Conservation (phyloP, 306 rosid species). For the Trichosanthes truncata region DNA sequence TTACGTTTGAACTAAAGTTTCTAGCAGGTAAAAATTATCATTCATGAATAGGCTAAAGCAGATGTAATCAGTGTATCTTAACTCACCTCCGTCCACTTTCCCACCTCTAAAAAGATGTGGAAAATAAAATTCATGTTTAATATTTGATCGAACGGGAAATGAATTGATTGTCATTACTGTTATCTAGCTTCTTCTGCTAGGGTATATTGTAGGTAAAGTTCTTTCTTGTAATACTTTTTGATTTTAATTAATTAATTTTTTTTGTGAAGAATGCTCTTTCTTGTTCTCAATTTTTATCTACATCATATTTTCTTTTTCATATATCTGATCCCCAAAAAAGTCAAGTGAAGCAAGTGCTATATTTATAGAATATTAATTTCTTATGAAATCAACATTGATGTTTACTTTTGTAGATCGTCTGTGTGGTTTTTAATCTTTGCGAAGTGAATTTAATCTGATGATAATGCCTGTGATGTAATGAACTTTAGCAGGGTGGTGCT, state of each 20-base stretch:
- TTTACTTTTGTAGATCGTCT: not conserved
- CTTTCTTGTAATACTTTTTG: not conserved
- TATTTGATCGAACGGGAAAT: not conserved
- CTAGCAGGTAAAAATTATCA: too few species aligned
- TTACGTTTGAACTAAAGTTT: too few species aligned
- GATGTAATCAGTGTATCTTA: not conserved
- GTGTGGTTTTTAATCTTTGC: not conserved
- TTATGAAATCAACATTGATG: not conserved
- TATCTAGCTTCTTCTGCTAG: not conserved
- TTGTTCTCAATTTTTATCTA: not conserved
- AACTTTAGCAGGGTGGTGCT: not conserved
- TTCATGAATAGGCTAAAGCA: not conserved
- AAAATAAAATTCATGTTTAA: not conserved
- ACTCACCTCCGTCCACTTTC: not conserved
- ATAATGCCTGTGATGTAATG: not conserved
- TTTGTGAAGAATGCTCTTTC: not conserved
- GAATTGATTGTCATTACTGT: not conserved
- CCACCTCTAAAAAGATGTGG: too few species aligned
- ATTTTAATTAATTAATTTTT: not conserved
- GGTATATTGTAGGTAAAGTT: not conserved
- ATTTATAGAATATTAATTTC: not conserved
- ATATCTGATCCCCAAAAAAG: not conserved
- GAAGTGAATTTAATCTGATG: not conserved
- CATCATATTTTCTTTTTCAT: not conserved
- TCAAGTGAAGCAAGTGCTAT: not conserved